phyloP scores from a whole-genome alignment of 768 basidiomycete species.

The Paxillus rubicundulus region DNA sequence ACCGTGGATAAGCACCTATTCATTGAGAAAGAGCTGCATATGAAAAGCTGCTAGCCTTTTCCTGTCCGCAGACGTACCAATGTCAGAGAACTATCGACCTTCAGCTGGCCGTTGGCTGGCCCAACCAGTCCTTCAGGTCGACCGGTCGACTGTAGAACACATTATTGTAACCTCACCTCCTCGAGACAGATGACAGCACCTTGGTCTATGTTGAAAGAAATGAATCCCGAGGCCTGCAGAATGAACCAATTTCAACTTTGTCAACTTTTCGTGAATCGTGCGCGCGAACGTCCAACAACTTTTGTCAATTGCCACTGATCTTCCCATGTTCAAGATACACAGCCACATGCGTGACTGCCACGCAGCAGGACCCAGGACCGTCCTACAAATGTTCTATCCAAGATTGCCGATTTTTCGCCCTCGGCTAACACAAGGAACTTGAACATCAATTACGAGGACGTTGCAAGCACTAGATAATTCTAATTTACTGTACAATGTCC shows the following conservation, averaged over 20 bases:
- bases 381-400: too few relatives aligned
- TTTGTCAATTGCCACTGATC: too few relatives aligned
- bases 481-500: too few relatives aligned
- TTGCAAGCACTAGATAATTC: too few relatives aligned
- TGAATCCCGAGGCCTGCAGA: background rate
- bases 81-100: background rate
- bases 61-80: background rate
- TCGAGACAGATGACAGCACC: background rate
- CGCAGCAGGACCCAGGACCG: too few relatives aligned
- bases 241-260: background rate
- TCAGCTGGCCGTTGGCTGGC: background rate
- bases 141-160: background rate
- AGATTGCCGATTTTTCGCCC: too few relatives aligned
- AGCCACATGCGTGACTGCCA: too few relatives aligned
- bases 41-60: background rate
- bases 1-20: background rate
- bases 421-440: too few relatives aligned
- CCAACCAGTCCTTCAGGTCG: background rate
- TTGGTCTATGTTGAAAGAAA: background rate
- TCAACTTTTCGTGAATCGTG: background rate
- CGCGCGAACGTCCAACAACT: too few relatives aligned
- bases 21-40: background rate
- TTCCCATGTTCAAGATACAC: too few relatives aligned
- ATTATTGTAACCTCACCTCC: constrained; percentile 8
- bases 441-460: too few relatives aligned